Conservation (phyloP, 2,329 filamentous ascomycete genomes). For the Colletotrichum godetiae region DNA sequence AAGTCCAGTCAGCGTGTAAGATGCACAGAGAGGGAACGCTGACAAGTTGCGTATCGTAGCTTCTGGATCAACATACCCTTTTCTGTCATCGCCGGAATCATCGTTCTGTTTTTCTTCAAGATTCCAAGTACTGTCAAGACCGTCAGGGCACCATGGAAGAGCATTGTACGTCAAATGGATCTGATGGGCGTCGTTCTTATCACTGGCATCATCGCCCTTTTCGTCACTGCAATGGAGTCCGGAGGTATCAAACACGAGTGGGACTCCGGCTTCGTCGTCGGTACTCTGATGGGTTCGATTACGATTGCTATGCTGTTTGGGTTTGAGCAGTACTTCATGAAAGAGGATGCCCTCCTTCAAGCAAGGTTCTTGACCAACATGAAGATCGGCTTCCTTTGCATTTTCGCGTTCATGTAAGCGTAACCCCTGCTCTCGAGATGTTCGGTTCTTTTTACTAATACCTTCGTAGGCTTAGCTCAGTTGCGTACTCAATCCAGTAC, state of each 20-base stretch:
- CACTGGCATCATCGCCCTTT: neutral
- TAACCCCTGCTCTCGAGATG: no score
- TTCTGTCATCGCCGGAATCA: constrained; percentile 51
- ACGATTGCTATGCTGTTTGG: neutral
- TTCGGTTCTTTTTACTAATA: no score
- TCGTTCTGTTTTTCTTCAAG: neutral
- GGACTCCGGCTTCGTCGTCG: neutral
- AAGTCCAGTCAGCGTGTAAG: neutral
- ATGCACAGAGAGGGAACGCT: neutral
- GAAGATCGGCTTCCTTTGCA: neutral
- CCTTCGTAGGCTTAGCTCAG: neutral
- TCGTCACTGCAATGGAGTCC: neutral
- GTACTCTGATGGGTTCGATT: neutral
- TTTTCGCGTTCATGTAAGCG: neutral
- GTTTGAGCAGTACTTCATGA: constrained; percentile 1
- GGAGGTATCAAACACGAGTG: neutral
- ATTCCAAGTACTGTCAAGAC: neutral
- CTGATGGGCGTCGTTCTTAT: neutral
- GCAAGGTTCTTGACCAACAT: neutral
- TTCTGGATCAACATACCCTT: constrained; percentile 59
- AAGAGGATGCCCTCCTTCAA: neutral
- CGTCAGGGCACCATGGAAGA: neutral
- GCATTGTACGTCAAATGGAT: neutral
- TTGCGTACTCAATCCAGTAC: constrained; percentile 38
- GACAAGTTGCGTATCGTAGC: constrained; percentile 51